phyloP scores from a whole-genome alignment of 2,329 filamentous ascomycete species.

The Hortaea sp. region DNA sequence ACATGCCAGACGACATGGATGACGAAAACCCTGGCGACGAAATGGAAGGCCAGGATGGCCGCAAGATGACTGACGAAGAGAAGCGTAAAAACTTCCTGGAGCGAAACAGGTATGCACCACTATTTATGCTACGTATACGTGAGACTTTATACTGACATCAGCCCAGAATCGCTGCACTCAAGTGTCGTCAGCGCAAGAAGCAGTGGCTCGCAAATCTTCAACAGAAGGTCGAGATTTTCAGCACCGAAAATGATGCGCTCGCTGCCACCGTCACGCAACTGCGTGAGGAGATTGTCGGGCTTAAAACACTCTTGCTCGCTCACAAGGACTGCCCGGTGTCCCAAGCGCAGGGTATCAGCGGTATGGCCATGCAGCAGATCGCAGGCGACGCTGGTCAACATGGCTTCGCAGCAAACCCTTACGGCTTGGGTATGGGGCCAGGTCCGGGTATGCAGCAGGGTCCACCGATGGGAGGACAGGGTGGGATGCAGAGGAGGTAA shows the following conservation, averaged over 20 bases:
- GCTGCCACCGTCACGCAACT: conserved; percentile 74
- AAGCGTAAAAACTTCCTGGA: conserved; percentile 98
- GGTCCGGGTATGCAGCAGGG: conserved; percentile 23
- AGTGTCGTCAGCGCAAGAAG: conserved; percentile 96
- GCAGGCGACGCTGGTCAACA: conserved; percentile 30
- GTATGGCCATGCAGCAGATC: conserved; percentile 41
- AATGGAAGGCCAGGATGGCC: conserved; percentile 40
- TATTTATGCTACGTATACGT: neutral
- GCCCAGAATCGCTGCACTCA: conserved; percentile 79
- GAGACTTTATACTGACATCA: conserved; percentile 16
- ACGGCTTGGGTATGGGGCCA: conserved; percentile 35
- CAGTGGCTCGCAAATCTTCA: conserved; percentile 96
- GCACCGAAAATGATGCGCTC: conserved; percentile 80
- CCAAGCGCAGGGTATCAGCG: conserved; percentile 65
- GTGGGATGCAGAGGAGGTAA: conserved; percentile 26
- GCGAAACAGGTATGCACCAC: conserved; percentile 69
- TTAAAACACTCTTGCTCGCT: conserved; percentile 84
- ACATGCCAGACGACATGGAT: conserved; percentile 37
- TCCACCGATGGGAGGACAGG: conserved; percentile 3
- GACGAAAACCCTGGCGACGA: conserved; percentile 31
- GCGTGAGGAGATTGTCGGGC: conserved; percentile 84
- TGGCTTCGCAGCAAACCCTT: conserved; percentile 34
- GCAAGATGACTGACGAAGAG: conserved; percentile 97
- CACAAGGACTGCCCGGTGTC: conserved; percentile 96
- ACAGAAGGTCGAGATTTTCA: conserved; percentile 87